phyloP scores from a whole-genome alignment of 1,284 basidiomycete genomes.

The Salmacisia buchloeana region DNA sequence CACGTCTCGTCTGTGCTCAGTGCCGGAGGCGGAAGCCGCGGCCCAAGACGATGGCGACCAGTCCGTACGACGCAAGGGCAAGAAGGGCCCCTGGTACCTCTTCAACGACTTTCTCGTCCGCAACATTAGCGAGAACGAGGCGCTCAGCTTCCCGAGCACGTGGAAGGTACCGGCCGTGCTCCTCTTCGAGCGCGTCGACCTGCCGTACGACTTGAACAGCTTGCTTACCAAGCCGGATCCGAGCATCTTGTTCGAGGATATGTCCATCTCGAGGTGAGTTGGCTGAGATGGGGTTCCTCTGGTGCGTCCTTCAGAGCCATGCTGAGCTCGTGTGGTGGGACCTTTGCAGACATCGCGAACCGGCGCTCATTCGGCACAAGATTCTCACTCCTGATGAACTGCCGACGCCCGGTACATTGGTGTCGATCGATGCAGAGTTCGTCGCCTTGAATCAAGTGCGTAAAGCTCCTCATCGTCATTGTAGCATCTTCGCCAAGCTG shows the following conservation, averaged over 20 bases:
- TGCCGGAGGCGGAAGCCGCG: background rate
- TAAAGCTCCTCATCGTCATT: background rate
- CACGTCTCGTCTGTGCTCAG: too few species aligned
- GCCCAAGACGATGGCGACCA: background rate
- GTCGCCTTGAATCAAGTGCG: slow-evolving; percentile 78
- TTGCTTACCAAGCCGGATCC: slow-evolving; percentile 57
- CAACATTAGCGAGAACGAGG: slow-evolving; percentile 76
- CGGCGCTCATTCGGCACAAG: slow-evolving; percentile 69
- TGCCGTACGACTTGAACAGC: slow-evolving; percentile 60
- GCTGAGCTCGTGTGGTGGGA: background rate
- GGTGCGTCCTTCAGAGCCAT: background rate
- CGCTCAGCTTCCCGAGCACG: slow-evolving; percentile 68
- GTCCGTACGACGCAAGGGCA: background rate
- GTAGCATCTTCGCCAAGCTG: background rate
- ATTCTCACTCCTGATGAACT: slow-evolving; percentile 69
- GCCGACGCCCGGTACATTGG: slow-evolving; percentile 74
- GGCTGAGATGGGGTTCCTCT: background rate
- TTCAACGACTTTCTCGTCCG: slow-evolving; percentile 96
- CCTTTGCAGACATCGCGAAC: slow-evolving; percentile 62
- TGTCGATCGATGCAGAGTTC: slow-evolving; percentile 96
- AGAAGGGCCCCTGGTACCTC: slow-evolving; percentile 70
- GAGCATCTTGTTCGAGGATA: slow-evolving; percentile 72
- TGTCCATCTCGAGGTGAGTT: slow-evolving; percentile 67
- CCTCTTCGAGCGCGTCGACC: slow-evolving; percentile 75
- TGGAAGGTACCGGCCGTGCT: slow-evolving; percentile 95